phyloP scores from a whole-genome alignment of 805 yeast genomes.

The Metschnikowia gelsemii region DNA sequence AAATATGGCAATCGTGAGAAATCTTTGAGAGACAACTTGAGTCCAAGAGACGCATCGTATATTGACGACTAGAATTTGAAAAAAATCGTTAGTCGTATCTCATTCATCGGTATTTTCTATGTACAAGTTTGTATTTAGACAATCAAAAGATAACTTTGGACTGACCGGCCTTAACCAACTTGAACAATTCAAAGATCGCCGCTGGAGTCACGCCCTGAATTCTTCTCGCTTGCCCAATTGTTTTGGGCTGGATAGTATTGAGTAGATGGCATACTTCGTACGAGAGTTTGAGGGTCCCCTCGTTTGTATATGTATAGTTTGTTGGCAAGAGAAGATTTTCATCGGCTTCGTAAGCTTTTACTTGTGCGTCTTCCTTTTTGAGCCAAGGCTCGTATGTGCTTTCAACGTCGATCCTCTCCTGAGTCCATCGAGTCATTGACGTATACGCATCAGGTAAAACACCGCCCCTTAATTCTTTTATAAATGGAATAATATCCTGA shows the following conservation, averaged over 20 bases:
- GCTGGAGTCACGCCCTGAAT: conserved; percentile 96
- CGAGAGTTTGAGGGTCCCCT: conserved; percentile 56
- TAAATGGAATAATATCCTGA: conserved; percentile 30
- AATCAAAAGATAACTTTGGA: background rate
- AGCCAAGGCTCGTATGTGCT: conserved; percentile 82
- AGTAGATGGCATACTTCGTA: conserved; percentile 69
- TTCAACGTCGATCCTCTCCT: conserved; percentile 67
- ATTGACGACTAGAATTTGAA: background rate
- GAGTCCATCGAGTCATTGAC: conserved; percentile 39
- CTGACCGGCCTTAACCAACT: conserved; percentile 42
- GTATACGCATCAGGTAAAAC: conserved; percentile 27
- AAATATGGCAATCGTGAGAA: background rate
- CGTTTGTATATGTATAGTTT: conserved; percentile 58
- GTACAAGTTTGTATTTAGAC: background rate
- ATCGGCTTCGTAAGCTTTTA: conserved; percentile 80
- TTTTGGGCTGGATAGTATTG: conserved; percentile 76
- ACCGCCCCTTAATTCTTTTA: conserved; percentile 24
- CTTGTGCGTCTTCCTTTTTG: conserved; percentile 64
- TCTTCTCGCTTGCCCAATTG: conserved; percentile 93
- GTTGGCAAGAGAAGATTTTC: conserved; percentile 72
- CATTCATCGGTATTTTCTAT: background rate
- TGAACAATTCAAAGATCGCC: conserved; percentile 76
- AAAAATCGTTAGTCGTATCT: background rate
- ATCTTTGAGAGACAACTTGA: background rate
- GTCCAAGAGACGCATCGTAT: background rate